Conservation (phyloP, 2,329 filamentous ascomycete species). For the Diaporthe vaccinii region DNA sequence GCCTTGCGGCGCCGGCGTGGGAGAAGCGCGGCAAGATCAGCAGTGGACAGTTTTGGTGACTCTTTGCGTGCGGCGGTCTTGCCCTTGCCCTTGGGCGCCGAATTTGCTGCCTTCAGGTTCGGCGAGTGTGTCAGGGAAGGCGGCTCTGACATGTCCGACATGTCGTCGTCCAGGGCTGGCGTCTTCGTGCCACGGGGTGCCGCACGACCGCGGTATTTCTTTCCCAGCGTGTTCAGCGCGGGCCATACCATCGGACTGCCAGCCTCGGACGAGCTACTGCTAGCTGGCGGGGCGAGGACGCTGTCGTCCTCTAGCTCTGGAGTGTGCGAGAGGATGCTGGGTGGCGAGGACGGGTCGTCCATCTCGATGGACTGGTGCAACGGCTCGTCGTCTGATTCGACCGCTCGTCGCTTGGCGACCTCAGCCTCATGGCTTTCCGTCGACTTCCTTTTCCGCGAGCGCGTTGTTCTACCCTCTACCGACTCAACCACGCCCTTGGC, state of each 20-base stretch:
- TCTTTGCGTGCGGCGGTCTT: slow-evolving; percentile 47
- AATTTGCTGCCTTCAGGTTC: slow-evolving; percentile 57
- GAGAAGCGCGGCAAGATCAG: slow-evolving; percentile 66
- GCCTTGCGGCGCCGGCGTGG: slow-evolving; percentile 64
- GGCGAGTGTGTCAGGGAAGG: slow-evolving; percentile 77
- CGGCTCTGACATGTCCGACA: slow-evolving; percentile 73
- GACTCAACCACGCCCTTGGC: slow-evolving; percentile 22
- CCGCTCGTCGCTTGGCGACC: slow-evolving; percentile 49
- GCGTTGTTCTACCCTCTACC: slow-evolving; percentile 45
- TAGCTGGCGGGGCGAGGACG: slow-evolving; percentile 68
- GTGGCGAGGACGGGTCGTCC: slow-evolving; percentile 49
- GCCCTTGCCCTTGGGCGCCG: slow-evolving; percentile 42
- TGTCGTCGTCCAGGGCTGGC: slow-evolving; percentile 55
- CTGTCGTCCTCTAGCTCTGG: slow-evolving; percentile 58
- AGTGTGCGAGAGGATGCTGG: slow-evolving; percentile 46
- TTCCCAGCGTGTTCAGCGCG: slow-evolving; percentile 64
- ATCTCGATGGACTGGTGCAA: slow-evolving; percentile 46
- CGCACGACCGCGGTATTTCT: slow-evolving; percentile 53
- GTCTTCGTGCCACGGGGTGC: slow-evolving; percentile 50
- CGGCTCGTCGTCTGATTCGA: slow-evolving; percentile 40
- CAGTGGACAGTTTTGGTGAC: slow-evolving; percentile 64
- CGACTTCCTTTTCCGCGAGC: slow-evolving; percentile 70
- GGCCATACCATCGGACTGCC: slow-evolving; percentile 63
- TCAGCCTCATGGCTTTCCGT: slow-evolving; percentile 57
- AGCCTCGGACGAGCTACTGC: slow-evolving; percentile 62